Conservation (phyloP, 2,329 filamentous ascomycete species). For the Periconia sp. region DNA sequence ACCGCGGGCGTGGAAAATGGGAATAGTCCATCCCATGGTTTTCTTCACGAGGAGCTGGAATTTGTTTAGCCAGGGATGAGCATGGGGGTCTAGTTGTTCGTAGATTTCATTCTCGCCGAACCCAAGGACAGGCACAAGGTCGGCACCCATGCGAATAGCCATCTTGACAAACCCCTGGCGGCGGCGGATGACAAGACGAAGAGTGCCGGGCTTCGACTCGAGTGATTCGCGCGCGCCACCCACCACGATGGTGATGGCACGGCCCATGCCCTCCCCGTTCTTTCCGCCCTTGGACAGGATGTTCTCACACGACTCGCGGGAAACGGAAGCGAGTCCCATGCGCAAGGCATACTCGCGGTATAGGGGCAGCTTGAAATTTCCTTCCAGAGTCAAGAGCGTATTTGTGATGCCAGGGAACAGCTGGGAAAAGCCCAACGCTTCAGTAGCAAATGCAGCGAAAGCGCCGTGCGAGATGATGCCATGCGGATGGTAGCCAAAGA, state of each 20-base stretch:
- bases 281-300: conserved; percentile 78
- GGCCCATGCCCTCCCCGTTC: conserved; percentile 83
- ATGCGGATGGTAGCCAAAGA: conserved; percentile 96
- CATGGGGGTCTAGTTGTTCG: conserved; percentile 79
- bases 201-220: conserved; percentile 77
- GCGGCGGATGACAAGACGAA: conserved; percentile 79
- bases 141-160: conserved; percentile 88
- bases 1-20: conserved; percentile 86
- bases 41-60: conserved; percentile 85
- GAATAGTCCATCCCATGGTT: conserved; percentile 88
- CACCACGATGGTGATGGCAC: conserved; percentile 95
- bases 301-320: conserved; percentile 89
- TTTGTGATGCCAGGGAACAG: conserved; percentile 96
- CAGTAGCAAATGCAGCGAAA: conserved; percentile 88
- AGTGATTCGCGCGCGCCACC: conserved; percentile 92
- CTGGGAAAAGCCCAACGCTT: conserved; percentile 83
- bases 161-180: conserved; percentile 95
- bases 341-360: conserved; percentile 94
- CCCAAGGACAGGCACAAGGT: conserved; percentile 87
- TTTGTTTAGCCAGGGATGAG: conserved; percentile 79
- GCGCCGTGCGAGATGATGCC: conserved; percentile 98
- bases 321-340: conserved; percentile 87
- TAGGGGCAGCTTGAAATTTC: conserved; percentile 91
- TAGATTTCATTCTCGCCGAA: conserved; percentile 98
- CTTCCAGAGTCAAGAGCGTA: conserved; percentile 89